Base-by-base conservation (phyloP, 345 rosid genomes). In the Citrus trifoliata region DNA sequence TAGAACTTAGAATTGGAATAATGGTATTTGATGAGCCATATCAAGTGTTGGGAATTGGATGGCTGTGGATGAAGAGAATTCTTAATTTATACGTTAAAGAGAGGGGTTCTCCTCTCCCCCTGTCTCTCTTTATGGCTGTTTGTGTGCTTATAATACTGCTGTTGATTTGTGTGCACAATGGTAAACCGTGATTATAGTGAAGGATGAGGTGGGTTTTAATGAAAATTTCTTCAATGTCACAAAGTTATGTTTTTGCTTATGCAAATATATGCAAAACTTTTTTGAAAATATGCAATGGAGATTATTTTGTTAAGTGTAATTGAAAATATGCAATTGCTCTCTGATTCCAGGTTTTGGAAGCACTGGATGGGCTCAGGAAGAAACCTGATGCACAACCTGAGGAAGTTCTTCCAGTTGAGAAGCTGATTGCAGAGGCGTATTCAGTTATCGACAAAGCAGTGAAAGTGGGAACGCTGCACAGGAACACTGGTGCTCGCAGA, bases 401-500 rank as follows among this genome's bases (percentile, higher is more conserved):
- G 75, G 97, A 96, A 75, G 91, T 96, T 63, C 69, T 90, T 21
- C 74, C 88, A 10, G 79, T 96, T 3, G 98, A 96, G 85, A 91
- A 89, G 71, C 90, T 93, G 30, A 93, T 95, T 58, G 97, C 89
- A 12, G 97, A 93, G 86, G 96, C 98, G 13, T 95, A 93, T 77
- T 91, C 95, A 6, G 93, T 82, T 22, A 93, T 93, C 1, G 99
- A 95, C 85, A 95, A 88, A 82, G 99, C 99, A 0, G 90, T 93
- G 8, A 93, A 87, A 83, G 96, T 84, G 33, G 89, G 92, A 71
- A 79, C 97, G 0, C 69, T 95, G 77, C 97, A 93, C 83, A 88
- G 90, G 84, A 92, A 93, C 88, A 93, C 97, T 0, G 99, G 95
- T 58, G 95, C 95, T 0, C 90, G 89, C 63, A 86, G 99, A 67